These are phyloP conservation scores for Penicillium parvum DNA, from an alignment of 495 filamentous ascomycete species.

Conservation along the genomic window DNA sequence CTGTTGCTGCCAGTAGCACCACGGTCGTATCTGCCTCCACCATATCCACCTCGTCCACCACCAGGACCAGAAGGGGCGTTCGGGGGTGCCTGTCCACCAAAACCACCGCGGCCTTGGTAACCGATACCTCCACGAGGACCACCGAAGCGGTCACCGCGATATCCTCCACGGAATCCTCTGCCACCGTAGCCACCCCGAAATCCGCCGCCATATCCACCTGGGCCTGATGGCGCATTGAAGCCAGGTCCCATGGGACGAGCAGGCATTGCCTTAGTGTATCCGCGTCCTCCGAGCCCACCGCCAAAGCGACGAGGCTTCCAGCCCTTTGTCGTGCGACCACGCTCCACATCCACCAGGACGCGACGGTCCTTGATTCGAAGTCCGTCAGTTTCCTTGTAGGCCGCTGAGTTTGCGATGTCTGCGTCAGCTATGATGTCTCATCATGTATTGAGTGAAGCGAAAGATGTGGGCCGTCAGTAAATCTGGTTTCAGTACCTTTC, in stretches of 20 bases:
- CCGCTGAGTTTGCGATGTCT: constrained; percentile 46
- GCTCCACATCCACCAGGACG: constrained; percentile 92
- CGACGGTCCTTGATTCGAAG: constrained; percentile 88
- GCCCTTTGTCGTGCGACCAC: constrained; percentile 88
- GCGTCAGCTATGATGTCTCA: constrained; percentile 34
- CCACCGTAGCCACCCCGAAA: constrained; percentile 58
- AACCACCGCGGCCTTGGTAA: constrained; percentile 56
- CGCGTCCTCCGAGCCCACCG: constrained; percentile 86
- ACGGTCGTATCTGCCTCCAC: constrained; percentile 47
- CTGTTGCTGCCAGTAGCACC: constrained; percentile 51
- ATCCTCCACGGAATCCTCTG: constrained; percentile 50
- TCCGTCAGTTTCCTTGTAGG: constrained; percentile 85
- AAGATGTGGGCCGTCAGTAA: no score
- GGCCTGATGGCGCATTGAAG: constrained; percentile 60
- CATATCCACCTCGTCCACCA: constrained; percentile 51
- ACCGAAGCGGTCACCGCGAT: constrained; percentile 60
- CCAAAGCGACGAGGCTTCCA: constrained; percentile 93
- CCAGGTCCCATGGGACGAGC: constrained; percentile 62
- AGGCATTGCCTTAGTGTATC: constrained; percentile 81
- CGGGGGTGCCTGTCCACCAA: constrained; percentile 61
- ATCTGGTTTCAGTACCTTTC: constrained; percentile 72
- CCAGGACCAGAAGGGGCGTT: constrained; percentile 81
- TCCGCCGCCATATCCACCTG: constrained; percentile 62
- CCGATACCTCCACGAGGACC: constrained; percentile 57
- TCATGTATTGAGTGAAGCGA: constrained; percentile 6